phyloP scores from a whole-genome alignment of 805 yeast species.

The Zygosaccharomyces rouxii region DNA sequence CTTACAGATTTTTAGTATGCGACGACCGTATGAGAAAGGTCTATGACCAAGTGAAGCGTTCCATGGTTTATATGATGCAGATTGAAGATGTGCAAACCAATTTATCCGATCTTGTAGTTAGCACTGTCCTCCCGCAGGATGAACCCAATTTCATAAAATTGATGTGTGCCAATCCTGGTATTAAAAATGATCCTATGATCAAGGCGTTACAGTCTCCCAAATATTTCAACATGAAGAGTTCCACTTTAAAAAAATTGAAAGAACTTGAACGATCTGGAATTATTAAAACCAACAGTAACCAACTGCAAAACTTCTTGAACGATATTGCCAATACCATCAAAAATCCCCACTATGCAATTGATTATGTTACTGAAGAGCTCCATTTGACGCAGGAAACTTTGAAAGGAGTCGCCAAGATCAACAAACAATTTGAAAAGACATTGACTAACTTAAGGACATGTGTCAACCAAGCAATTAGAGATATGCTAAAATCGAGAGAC shows the following conservation, averaged over 20 bases:
- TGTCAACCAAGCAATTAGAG: conserved; percentile 48
- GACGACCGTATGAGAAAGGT: conserved; percentile 58
- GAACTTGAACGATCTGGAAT: conserved; percentile 67
- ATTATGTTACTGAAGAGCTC: conserved; percentile 45
- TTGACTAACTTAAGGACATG: conserved; percentile 42
- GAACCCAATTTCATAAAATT: conserved; percentile 61
- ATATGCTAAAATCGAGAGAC: conserved; percentile 40
- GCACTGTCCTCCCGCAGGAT: conserved; percentile 44
- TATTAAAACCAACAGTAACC: conserved; percentile 55
- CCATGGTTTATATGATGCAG: conserved; percentile 74
- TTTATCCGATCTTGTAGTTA: conserved; percentile 47
- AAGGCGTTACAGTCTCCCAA: conserved; percentile 45
- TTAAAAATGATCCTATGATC: conserved; percentile 36
- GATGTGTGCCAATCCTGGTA: conserved; percentile 40
- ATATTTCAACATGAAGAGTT: conserved; percentile 73
- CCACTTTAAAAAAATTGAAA: conserved; percentile 67
- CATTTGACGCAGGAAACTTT: conserved; percentile 43
- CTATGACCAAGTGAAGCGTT: conserved; percentile 74
- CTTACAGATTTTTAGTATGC: conserved; percentile 40
- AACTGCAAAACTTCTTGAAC: conserved; percentile 74
- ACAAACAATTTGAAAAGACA: conserved; percentile 40
- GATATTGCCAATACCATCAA: conserved; percentile 78
- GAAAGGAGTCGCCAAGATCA: conserved; percentile 42
- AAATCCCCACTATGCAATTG: conserved; percentile 49
- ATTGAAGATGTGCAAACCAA: conserved; percentile 67